Evolutionary conservation across 768 basidiomycete genomes (phyloP).

Genomic region (Mycena rebaudengoi): DNA sequence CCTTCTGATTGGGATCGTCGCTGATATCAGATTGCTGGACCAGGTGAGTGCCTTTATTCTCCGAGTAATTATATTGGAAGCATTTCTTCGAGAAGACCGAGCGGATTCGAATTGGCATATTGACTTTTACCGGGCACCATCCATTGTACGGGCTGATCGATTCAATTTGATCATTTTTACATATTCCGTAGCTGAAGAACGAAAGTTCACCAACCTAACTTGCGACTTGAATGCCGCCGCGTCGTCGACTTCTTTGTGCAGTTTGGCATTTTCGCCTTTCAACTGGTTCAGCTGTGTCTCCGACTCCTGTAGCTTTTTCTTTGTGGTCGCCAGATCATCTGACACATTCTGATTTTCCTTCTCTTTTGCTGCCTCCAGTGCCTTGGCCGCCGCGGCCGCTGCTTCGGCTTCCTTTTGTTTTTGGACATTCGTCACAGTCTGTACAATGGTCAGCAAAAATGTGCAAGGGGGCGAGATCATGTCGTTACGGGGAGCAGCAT

Average conservation of each 20-base stretch:
- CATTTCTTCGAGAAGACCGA: neutral
- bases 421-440: slow-evolving; percentile 7
- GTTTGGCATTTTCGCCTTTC: neutral
- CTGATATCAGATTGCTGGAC: neutral
- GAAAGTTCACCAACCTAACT: neutral
- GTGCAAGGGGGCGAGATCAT: neutral
- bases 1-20: neutral
- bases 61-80: neutral
- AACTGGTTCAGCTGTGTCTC: neutral
- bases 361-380: neutral
- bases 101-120: neutral
- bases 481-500: slow-evolving; percentile 6
- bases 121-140: neutral
- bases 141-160: neutral
- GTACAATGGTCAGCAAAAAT: neutral
- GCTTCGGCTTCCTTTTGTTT: slow-evolving; percentile 3
- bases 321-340: neutral
- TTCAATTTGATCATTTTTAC: no score
- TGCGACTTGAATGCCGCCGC: neutral
- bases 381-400: neutral
- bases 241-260: neutral
- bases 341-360: neutral
- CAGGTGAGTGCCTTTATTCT: neutral
- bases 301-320: neutral
- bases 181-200: neutral